Base-by-base conservation (phyloP, 257 asterid species). In the Coffea eugenioides region DNA sequence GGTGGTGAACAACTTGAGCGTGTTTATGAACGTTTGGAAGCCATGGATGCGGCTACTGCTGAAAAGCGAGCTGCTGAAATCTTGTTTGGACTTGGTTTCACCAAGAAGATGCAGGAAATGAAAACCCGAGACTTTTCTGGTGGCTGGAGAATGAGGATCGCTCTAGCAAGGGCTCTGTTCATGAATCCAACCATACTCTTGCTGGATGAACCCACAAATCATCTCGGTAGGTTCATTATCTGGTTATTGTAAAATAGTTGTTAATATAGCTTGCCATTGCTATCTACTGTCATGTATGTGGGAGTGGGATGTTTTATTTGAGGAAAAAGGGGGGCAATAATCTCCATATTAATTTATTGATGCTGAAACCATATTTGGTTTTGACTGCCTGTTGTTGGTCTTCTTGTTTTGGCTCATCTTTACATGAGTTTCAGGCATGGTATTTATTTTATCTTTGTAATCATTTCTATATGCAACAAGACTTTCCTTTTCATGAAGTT, bases 101-200 rank as follows among this genome's bases (percentile, higher is more conserved):
- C 71, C 88, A 96, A 96, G 86, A 75, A 89, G 83, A 96, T 96
- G 98, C 99, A 96, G 88, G 94, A 66, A 62, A 89, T 92, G 96
- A 96, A 94, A 82, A 96, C 99, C 36, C 88, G 91, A 5, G 99
- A 96, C 78, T 96, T 96, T 77, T 96, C 99, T 80, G 99, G 99
- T 83, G 99, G 99, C 25, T 96, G 99, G 99, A 92, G 99, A 82
- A 96, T 96, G 99, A 92, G 99, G 84, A 94, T 96, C 81, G 98
- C 99, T 83, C 84, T 96, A 52, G 98, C 99, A 57, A 84, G 99
- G 78, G 99, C 99, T 52, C 88, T 96, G 81, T 96, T 96, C 84
- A 96, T 96, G 94, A 96, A 94, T 64, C 99, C 97, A 16, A 96
- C 99, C n/a, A 81, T 96, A 76, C 79, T 96, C 78, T 86, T 96